These are phyloP conservation scores for Sugiyamaella americana DNA, from an alignment of 805 yeast species.

Conservation along the genomic window DNA sequence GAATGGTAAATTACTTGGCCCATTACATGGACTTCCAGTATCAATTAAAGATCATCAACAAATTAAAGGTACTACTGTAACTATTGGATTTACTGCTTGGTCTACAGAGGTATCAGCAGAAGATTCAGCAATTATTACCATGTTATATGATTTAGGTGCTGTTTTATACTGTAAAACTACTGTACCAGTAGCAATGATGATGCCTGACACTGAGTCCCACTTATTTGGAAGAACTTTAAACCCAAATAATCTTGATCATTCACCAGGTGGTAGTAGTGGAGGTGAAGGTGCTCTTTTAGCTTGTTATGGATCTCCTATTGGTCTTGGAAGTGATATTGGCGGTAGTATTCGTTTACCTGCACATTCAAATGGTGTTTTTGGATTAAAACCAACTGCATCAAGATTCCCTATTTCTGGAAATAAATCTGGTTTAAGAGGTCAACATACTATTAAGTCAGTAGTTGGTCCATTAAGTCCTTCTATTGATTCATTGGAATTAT, in stretches of 20 bases:
- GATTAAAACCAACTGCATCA: slow-evolving; percentile 41
- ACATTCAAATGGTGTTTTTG: slow-evolving; percentile 41
- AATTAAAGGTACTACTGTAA: slow-evolving; percentile 43
- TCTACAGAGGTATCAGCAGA: slow-evolving; percentile 32
- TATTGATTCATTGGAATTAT: slow-evolving; percentile 58
- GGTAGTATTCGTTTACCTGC: slow-evolving; percentile 50
- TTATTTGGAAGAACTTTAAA: slow-evolving; percentile 43
- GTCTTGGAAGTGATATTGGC: slow-evolving; percentile 49
- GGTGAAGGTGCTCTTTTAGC: slow-evolving; percentile 48
- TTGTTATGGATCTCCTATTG: slow-evolving; percentile 44
- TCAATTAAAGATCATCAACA: slow-evolving; percentile 50
- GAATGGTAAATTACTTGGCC: slow-evolving; percentile 48
- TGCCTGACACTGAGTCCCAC: slow-evolving; percentile 42
- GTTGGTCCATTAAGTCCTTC: slow-evolving; percentile 63
- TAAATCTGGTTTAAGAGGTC: slow-evolving; percentile 36
- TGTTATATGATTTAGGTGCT: slow-evolving; percentile 43
- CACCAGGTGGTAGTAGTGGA: slow-evolving; percentile 34
- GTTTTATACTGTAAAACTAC: slow-evolving; percentile 50
- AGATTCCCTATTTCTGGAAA: slow-evolving; percentile 39
- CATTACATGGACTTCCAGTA: slow-evolving; percentile 62
- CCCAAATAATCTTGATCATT: slow-evolving; percentile 36
- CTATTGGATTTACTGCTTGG: slow-evolving; percentile 38
- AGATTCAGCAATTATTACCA: slow-evolving; percentile 35
- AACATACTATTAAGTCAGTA: slow-evolving; percentile 37
- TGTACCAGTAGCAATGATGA: slow-evolving; percentile 46